Evolutionary conservation across 208 protist genomes (phyloP), one percentile per base, ranked within the genome.

Genomic region (Herpetomonas tarakana): DNA sequence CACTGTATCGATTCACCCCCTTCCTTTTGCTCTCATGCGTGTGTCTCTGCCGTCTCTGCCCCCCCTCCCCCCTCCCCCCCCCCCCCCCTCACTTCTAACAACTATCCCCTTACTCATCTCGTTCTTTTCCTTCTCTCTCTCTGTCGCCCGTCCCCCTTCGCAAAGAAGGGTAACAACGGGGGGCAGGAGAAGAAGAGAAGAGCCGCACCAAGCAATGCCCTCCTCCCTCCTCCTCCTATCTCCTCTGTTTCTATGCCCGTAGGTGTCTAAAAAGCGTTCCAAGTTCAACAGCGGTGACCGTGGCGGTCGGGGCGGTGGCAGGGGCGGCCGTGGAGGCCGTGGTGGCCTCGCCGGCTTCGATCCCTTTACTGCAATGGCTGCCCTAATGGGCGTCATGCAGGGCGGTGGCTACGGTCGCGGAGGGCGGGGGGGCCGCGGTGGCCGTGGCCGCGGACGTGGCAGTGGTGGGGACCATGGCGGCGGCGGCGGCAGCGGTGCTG

Each of bases 211-310:
- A n/a, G n/a, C n/a, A n/a, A n/a, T n/a, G n/a, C n/a, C n/a, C n/a
- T n/a, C n/a, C n/a, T n/a, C n/a, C n/a, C n/a, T n/a, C n/a, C n/a
- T n/a, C n/a, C n/a, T n/a, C n/a, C n/a, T n/a, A n/a, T n/a, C n/a
- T n/a, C n/a, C n/a, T n/a, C n/a, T n/a, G n/a, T n/a, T n/a, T n/a
- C n/a, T n/a, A n/a, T n/a, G n/a, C n/a, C 16, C 62, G 54, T 38
- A 92, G 85, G 85, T 92, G 19, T 82, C 78, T 19, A 83, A 83
- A 45, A 92, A 92, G 57, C 74, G 77, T 12, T 92, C 85, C n/a
- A 67, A 81, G 50, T 86, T 82, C 30, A 71, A 79, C 30, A 71
- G 81, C 0, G 76, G 71, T 12, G 57, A 61, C 26, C 68, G 58
- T 3, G 79, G 79, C 19, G 83, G 83, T 58, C 71, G 81, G 16